A percentile compares a stretch with the other conserved stretches of the same genome.
phyloP scores from a whole-genome alignment of 148 eudicot species.

The Vaccinium darrowii region DNA sequence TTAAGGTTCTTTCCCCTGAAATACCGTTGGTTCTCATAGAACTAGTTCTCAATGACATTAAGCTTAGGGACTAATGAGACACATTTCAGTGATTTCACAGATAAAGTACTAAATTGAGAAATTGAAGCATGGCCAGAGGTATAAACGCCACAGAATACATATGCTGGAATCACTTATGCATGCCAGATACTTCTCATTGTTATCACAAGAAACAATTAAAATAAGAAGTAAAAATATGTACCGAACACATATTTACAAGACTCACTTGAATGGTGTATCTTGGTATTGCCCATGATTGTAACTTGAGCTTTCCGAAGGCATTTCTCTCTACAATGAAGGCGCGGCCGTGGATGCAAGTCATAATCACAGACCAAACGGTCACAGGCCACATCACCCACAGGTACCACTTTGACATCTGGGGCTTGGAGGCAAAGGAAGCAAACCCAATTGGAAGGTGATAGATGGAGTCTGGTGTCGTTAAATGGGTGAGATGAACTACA shows the following conservation, averaged over 20 bases:
- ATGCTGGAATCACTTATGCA: not conserved
- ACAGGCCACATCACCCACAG: slow-evolving; percentile 40
- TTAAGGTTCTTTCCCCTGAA: not conserved
- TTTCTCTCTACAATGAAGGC: slow-evolving; percentile 41
- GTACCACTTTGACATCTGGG: slow-evolving; percentile 32
- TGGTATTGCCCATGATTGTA: slow-evolving; percentile 55
- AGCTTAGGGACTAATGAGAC: not conserved
- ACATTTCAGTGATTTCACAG: not conserved
- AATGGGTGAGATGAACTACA: slow-evolving; percentile 46
- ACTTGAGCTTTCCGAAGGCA: slow-evolving; percentile 36
- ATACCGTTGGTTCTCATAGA: not conserved
- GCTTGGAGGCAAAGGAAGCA: slow-evolving; percentile 42
- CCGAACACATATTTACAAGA: not conserved
- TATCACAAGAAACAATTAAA: not conserved
- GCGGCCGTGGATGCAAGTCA: slow-evolving; percentile 23
- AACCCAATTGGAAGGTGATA: slow-evolving; percentile 42
- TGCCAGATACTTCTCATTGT: not conserved
- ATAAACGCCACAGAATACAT: not conserved
- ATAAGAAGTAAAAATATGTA: not conserved
- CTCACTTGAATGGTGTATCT: slow-evolving; percentile 44
- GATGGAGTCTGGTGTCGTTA: slow-evolving; percentile 40
- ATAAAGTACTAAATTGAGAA: not conserved
- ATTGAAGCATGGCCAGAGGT: not conserved
- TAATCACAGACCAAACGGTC: slow-evolving; percentile 33
- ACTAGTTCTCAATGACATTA: not conserved